Conservation (phyloP, 306 rosid species). For the Lablab purpureus region DNA sequence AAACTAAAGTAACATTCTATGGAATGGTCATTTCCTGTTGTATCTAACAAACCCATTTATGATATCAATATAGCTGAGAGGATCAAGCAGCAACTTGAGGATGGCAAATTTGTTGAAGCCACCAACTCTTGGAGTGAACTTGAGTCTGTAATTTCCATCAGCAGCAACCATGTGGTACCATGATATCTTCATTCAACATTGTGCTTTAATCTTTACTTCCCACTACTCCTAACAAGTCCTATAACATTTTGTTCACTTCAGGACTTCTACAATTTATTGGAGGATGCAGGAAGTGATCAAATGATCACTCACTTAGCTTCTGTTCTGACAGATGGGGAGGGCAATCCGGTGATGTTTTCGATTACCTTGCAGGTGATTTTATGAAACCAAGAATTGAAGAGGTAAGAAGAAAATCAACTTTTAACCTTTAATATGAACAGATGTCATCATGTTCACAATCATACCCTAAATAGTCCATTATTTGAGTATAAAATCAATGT, state of each 20-base stretch:
- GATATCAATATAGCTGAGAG: slow-evolving; percentile 66
- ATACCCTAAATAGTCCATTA: not conserved
- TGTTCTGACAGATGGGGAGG: slow-evolving; percentile 76
- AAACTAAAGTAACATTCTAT: not conserved
- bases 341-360: slow-evolving; percentile 57
- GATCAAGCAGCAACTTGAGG: slow-evolving; percentile 68
- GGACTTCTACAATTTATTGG: slow-evolving; percentile 82
- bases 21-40: slow-evolving; percentile 12
- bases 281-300: slow-evolving; percentile 56
- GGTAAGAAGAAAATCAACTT: slow-evolving; percentile 58
- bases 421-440: not conserved
- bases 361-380: slow-evolving; percentile 62
- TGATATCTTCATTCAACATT: slow-evolving; percentile 8
- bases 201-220: not conserved
- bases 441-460: not conserved
- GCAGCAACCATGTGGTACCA: slow-evolving; percentile 76
- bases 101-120: slow-evolving; percentile 70
- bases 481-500: not conserved
- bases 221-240: slow-evolving; percentile 1
- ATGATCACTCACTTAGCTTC: slow-evolving; percentile 8
- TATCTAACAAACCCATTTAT: slow-evolving; percentile 40
- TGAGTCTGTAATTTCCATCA: slow-evolving; percentile 47
- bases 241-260: slow-evolving; percentile 41
- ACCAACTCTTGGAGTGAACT: slow-evolving; percentile 67
- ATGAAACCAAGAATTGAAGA: slow-evolving; percentile 89